Evolutionary conservation across 805 yeast species (phyloP), one percentile per base, ranked within the genome.

Genomic region (Sugiyamaella qingdaonensis): DNA sequence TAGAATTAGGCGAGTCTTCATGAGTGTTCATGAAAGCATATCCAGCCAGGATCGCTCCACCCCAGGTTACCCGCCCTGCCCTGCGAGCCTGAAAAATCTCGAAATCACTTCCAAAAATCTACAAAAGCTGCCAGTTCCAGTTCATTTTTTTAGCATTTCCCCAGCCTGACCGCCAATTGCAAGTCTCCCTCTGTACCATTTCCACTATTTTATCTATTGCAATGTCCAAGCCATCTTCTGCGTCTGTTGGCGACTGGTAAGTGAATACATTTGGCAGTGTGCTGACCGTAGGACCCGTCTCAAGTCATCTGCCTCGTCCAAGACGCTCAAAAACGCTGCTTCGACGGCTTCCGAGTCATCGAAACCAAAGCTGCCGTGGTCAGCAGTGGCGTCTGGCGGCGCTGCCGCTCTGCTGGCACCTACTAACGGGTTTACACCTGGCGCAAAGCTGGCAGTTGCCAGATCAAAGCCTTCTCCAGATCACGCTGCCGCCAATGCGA

Each of bases 321-420:
- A 39, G 43, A 39, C 24, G 5, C 19, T 39, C 13, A 16, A 14
- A 14, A 39, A 39, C 19, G 43, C 43, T 5, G 24, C 43, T 39
- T 21, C 16, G 2, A n/a, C 33, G 11, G 35, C 49, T 21, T 29
- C 31, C 7, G 51, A 41, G 13, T 37, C 52, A 2, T 16, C 46
- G 24, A 55, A 49, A 35, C 32, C 51, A 13, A 49, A 51, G 31
- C 32, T 50, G 41, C 58, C 59, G n/a, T 58, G 59, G 60, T 49
- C 59, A 8, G 63, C 58, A 2, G 48, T 54, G 31, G 64, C 55
- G 24, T 61, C 63, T 47, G 64, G 59, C 10, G 47, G 41, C 11
- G 43, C 34, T 11, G 45, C 51, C 10, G 45, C 51, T 18, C 35
- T 48, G 4, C 29, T 24, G 24, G 32, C 27, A 3, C 43, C 43